A percentile compares a stretch with the other conserved stretches of the same genome.
phyloP scores from a whole-genome alignment of 78 protist genomes.

The Bigelowiella natans region DNA sequence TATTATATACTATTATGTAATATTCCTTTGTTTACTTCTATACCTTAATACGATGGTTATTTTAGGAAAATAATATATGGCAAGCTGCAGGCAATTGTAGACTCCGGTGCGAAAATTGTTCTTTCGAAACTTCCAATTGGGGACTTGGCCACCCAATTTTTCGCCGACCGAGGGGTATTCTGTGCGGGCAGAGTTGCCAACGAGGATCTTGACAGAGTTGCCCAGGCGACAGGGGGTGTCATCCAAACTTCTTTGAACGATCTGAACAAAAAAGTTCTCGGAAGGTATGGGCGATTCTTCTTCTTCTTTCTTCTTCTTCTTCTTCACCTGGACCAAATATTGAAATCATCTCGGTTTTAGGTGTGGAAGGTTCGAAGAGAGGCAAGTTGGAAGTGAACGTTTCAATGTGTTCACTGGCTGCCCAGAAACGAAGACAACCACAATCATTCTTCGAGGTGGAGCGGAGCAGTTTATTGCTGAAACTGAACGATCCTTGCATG shows the following conservation, averaged over 20 bases:
- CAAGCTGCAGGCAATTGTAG: constrained; percentile 84
- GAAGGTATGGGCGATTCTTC: constrained; percentile 89
- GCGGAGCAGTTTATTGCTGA: constrained; percentile 81
- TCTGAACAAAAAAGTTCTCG: constrained; percentile 59
- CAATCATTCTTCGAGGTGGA: constrained; percentile 98
- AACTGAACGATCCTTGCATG: constrained; percentile 88
- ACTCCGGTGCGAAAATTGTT: constrained; percentile 87
- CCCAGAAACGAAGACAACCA: constrained; percentile 63
- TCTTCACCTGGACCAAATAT: too few relatives aligned
- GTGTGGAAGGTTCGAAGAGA: constrained; percentile 8
- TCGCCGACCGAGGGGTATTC: constrained; percentile 95
- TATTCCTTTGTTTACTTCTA: too few relatives aligned
- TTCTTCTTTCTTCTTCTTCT: too few relatives aligned
- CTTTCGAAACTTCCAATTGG: constrained; percentile 96
- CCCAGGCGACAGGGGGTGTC: constrained; percentile 65
- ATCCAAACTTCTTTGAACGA: constrained; percentile 79
- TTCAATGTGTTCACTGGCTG: constrained; percentile 92
- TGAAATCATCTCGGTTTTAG: too few relatives aligned
- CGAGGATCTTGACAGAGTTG: constrained; percentile 75
- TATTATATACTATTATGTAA: background rate
- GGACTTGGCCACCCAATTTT: constrained; percentile 99
- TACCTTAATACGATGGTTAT: too few relatives aligned
- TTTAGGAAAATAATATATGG: constrained; percentile 77
- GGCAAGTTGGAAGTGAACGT: constrained; percentile 44
- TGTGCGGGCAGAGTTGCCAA: constrained; percentile 43